These are phyloP conservation scores for Thalassiosira exigua DNA, from an alignment of 352 stramenopile species.

Conservation along the genomic window DNA sequence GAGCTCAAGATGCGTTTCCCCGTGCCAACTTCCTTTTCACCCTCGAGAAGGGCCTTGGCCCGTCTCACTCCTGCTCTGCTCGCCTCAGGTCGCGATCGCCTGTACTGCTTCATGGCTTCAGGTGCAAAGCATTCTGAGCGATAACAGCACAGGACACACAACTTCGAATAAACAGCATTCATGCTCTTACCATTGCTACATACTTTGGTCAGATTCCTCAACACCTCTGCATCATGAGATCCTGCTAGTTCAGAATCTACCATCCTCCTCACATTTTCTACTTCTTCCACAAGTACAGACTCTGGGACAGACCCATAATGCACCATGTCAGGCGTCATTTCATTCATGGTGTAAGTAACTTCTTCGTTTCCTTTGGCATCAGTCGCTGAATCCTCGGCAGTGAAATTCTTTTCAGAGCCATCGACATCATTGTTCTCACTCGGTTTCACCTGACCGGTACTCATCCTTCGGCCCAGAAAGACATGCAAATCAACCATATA, in stretches of 20 bases:
- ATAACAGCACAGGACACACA: too few relatives aligned
- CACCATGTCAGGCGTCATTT: constrained; percentile 95
- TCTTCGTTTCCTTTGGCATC: constrained; percentile 28
- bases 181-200: constrained; percentile 89
- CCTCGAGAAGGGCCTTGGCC: constrained; percentile 91
- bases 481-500: constrained; percentile 99
- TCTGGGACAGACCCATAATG: constrained; percentile 98
- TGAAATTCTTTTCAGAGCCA: constrained; percentile 33
- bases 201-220: constrained; percentile 83
- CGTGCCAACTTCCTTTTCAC: constrained; percentile 66
- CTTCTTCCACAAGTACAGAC: constrained; percentile 92
- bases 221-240: constrained; percentile 70
- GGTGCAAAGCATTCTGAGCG: constrained; percentile 46
- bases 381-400: neutral
- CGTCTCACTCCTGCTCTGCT: constrained; percentile 94
- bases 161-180: too few relatives aligned
- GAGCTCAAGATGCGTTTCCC: constrained; percentile 59
- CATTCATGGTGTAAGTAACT: constrained; percentile 89
- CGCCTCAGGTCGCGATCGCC: constrained; percentile 93
- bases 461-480: constrained; percentile 90
- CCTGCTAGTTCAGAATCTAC: constrained; percentile 83
- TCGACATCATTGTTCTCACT: constrained; percentile 32
- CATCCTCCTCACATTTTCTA: constrained; percentile 92
- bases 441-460: constrained; percentile 44
- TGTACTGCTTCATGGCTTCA: constrained; percentile 96